phyloP scores from a whole-genome alignment of 2,329 filamentous ascomycete species.

The Dryadomyces quercus-mongolicae region DNA sequence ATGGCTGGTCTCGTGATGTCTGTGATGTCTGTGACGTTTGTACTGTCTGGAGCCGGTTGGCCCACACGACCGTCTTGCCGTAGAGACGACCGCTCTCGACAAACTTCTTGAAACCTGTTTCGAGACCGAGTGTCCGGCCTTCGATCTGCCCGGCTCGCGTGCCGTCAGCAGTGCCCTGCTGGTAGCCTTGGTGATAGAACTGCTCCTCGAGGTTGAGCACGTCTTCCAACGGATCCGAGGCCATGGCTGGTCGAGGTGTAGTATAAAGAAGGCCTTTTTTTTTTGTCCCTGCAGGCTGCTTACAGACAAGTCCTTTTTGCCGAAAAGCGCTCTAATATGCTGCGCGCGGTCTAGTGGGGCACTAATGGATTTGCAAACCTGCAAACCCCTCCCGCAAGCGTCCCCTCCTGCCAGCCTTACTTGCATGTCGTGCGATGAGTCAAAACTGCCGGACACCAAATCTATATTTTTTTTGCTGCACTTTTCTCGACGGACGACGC shows the following conservation, averaged over 20 bases:
- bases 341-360: background rate
- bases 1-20: background rate
- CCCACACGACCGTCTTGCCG: constrained; percentile 74
- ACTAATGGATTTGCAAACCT: background rate
- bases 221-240: constrained; percentile 38
- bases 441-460: background rate
- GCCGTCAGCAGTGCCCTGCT: constrained; percentile 64
- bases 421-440: background rate
- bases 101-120: constrained; percentile 92
- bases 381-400: background rate
- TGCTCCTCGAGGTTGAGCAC: constrained; percentile 48
- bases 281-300: background rate
- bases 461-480: constrained; percentile 5
- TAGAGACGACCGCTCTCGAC: constrained; percentile 66
- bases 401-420: background rate
- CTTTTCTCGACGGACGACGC: background rate
- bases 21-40: too few relatives aligned
- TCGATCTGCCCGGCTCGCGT: constrained; percentile 68
- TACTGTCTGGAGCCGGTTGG: constrained; percentile 42
- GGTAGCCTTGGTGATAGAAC: constrained; percentile 77
- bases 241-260: background rate
- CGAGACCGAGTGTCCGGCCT: constrained; percentile 79
- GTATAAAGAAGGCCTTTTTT: background rate
- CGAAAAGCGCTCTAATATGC: too few relatives aligned
- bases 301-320: too few relatives aligned